Base-by-base conservation (phyloP, 2,329 filamentous ascomycete species). In the Microcyclospora tardicrescens region DNA sequence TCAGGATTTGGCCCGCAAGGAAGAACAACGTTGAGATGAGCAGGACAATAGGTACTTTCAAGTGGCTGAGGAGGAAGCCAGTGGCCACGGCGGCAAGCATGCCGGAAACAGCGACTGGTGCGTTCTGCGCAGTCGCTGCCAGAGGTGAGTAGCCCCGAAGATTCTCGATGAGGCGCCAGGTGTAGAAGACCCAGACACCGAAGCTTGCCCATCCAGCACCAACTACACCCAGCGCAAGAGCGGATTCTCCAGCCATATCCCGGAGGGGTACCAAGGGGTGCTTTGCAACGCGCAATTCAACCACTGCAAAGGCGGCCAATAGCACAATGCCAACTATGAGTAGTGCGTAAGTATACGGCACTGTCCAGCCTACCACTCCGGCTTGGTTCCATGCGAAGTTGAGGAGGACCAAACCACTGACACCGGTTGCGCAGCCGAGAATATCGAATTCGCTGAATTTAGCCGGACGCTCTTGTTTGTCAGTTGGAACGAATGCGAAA, bases 181-280 rank as follows among this genome's bases (percentile, higher is more conserved):
- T 50, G 44, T 61, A 61, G 46, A 54, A 60, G 34, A 61, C 50
- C 60, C 60, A 62, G 31, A 56, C 51, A 4, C 53, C 52, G 35
- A 51, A 46, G 16, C 37, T 46, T 10, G 43, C 50, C 53, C 53
- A 56, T 3, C 52, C 53, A 24, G 19, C 19, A 24, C 19, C 47
- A 5, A 47, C 50, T 16, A 55, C 49, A 31, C 49, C 51, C 10
- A 56, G 46, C 2, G 50, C 47, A 15, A 54, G 39, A 4, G 43
- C 43, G 10, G 49, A 50, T 32, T 53, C 47, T 14, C 40, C 32
- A 32, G 48, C 42, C 15, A 56, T 36, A 15, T 41, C 50, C 33
- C 44, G 37, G n/a, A 55, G 33, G 11, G 53, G 53, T 10, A 56
- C 38, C 11, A 49, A 31, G 10, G 46, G 46, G 15, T 33, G 34